Percentiles rank a stretch among this genome's conserved stretches.
Evolutionary conservation across 176 grass and related monocot species (phyloP).

Genomic region (Zoysia japonica): DNA sequence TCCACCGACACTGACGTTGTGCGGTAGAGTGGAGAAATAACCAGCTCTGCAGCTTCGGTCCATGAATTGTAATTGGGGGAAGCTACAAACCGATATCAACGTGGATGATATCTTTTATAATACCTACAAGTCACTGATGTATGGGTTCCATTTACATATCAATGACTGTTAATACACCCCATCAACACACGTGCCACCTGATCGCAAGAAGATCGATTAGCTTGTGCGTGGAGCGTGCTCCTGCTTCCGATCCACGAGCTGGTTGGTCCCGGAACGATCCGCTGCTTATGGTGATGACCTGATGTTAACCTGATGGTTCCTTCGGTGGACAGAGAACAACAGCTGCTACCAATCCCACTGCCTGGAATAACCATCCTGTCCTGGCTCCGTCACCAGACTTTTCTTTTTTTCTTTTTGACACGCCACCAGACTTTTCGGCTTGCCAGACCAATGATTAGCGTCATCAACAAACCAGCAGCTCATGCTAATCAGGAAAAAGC

Average conservation of each 20-base stretch:
- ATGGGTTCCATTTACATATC: too few relatives aligned
- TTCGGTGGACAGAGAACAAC: not conserved
- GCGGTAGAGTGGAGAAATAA: not conserved
- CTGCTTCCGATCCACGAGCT: not conserved
- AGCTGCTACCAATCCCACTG: not conserved
- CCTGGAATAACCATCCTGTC: not conserved
- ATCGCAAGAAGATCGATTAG: not conserved
- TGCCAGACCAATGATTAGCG: conserved; percentile 23
- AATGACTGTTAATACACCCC: too few relatives aligned
- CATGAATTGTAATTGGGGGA: not conserved
- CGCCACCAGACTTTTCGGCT: not conserved
- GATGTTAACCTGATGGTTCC: not conserved
- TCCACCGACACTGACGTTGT: conserved; percentile 3
- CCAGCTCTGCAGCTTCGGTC: not conserved
- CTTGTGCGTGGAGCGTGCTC: not conserved
- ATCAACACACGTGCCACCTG: not conserved
- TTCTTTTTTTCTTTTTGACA: too few relatives aligned
- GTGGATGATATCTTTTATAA: too few relatives aligned
- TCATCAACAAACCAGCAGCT: not conserved
- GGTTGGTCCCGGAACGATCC: not conserved
- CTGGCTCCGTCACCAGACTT: not conserved
- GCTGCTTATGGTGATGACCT: not conserved
- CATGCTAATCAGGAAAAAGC: not conserved
- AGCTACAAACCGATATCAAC: not conserved
- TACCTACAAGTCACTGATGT: too few relatives aligned